phyloP scores from a whole-genome alignment of 2,329 filamentous ascomycete species.

The Ceratocystis lukuohia region DNA sequence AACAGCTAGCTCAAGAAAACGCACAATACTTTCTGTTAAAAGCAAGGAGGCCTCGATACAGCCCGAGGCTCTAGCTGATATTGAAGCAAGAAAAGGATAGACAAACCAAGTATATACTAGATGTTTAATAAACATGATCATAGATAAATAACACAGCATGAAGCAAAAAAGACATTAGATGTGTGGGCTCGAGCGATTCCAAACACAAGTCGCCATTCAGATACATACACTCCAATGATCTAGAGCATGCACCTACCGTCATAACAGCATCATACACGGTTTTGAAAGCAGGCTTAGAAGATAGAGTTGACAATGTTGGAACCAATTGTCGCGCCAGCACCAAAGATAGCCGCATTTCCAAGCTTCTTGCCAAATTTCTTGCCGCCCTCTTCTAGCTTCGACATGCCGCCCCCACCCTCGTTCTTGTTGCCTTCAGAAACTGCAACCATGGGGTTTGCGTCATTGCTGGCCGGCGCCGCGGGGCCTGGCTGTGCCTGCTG shows the following conservation, averaged over 20 bases:
- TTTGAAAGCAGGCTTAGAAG: slow-evolving; percentile 42
- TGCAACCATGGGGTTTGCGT: slow-evolving; percentile 60
- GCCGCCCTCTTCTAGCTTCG: slow-evolving; percentile 58
- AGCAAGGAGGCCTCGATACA: no score
- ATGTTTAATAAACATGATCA: background rate
- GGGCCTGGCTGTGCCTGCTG: slow-evolving; percentile 28
- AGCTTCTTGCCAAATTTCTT: slow-evolving; percentile 94
- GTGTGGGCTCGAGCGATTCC: background rate
- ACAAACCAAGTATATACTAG: background rate
- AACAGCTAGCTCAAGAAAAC: no score
- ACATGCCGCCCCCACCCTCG: slow-evolving; percentile 19
- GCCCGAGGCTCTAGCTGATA: background rate
- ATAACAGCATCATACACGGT: no score
- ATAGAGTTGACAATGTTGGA: slow-evolving; percentile 83
- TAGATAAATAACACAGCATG: background rate
- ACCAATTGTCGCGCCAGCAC: slow-evolving; percentile 82
- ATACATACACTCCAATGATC: background rate
- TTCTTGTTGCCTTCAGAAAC: slow-evolving; percentile 46
- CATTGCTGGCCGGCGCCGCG: slow-evolving; percentile 35
- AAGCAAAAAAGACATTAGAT: background rate
- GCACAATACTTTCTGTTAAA: no score
- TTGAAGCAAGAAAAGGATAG: background rate
- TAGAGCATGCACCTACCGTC: background rate
- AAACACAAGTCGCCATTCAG: background rate
- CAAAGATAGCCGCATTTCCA: slow-evolving; percentile 73